phyloP scores from a whole-genome alignment of 345 rosid species.

The Odontarrhena argentea region DNA sequence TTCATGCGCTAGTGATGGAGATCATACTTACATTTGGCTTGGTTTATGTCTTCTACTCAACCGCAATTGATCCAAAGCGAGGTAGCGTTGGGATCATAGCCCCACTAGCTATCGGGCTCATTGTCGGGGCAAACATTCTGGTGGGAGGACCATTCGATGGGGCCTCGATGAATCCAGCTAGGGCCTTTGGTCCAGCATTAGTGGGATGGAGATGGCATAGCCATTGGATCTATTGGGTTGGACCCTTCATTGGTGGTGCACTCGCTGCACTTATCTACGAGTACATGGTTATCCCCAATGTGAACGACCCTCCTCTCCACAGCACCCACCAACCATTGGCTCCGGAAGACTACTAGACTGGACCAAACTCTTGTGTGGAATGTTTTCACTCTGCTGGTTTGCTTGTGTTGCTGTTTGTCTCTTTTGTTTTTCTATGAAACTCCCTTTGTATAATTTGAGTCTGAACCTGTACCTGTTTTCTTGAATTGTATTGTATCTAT shows the following conservation, averaged over 20 bases:
- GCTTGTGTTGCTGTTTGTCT: constrained; percentile 31
- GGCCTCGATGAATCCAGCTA: constrained; percentile 47
- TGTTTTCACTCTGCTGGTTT: constrained; percentile 25
- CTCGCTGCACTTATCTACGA: constrained; percentile 52
- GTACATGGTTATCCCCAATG: constrained; percentile 54
- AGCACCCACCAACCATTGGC: constrained; percentile 66
- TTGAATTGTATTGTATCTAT: constrained; percentile 30
- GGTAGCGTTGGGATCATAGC: constrained; percentile 43
- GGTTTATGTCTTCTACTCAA: constrained; percentile 42
- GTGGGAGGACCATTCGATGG: constrained; percentile 45
- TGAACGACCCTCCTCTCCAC: constrained; percentile 42
- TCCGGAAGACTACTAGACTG: constrained; percentile 72
- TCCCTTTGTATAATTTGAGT: constrained; percentile 32
- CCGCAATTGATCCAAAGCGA: constrained; percentile 44
- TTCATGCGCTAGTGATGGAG: constrained; percentile 49
- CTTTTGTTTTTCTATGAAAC: constrained; percentile 13
- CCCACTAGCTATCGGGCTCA: constrained; percentile 42
- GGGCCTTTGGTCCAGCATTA: constrained; percentile 47
- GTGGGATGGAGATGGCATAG: constrained; percentile 47
- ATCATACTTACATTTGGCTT: constrained; percentile 42
- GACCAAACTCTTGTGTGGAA: constrained; percentile 5
- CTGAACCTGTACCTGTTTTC: constrained; percentile 20
- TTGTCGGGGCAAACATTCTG: constrained; percentile 42
- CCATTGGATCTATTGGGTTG: constrained; percentile 46
- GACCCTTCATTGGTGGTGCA: constrained; percentile 45